Base-by-base conservation (phyloP, 1,284 basidiomycete species). In the Butyriboletus appendiculatus region DNA sequence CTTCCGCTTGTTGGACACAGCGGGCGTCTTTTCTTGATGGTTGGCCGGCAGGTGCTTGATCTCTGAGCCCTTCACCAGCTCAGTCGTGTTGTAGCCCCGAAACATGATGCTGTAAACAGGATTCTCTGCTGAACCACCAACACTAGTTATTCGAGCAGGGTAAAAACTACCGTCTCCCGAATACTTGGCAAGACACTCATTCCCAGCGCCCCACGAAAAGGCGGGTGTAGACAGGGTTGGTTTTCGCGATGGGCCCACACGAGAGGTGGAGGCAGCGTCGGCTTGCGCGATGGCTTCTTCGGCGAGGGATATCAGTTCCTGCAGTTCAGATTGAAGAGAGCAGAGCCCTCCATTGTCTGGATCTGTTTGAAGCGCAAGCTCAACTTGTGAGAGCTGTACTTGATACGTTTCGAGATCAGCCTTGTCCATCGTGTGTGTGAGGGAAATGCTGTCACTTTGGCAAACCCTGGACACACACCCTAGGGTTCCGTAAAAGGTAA, bases 21-120 rank as follows among this genome's bases (percentile, higher is more conserved):
- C 64, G 52, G 50, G 70, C 64, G 55, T 70, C 67, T 69, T 71
- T 46, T 72, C 70, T 50, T 69, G 67, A 28, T 86, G 73, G 66
- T 80, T 83, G 18, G 81, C 57, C 2, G 91, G 87, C 20, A 90
- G 77, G 5, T 83, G 66, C 67, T 92, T 91, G 55, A 97, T 73
- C 58, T 91, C 87, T 5, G 81, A 74, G 20, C 83, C 78, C 56
- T 90, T 86, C 33, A 97, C 82, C 50, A 93, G 85, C 71, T 98
- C 95, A n/a, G 95, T 96, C 37, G 90, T 90, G 62, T 95, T 92
- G 78, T 98, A 98, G 3, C 91, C 92, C 69, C 93, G 93, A 81
- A 97, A 99, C 38, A 96, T 84, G 67, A 99, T 89, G 64, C 90
- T 95, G 78, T 92, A 98, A 60, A 93, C 85, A 11, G 90, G 86